A percentile compares a stretch with the other conserved stretches of the same genome.
Evolutionary conservation across 2,329 filamentous ascomycete species (phyloP).

Genomic region (Phoma sp.): DNA sequence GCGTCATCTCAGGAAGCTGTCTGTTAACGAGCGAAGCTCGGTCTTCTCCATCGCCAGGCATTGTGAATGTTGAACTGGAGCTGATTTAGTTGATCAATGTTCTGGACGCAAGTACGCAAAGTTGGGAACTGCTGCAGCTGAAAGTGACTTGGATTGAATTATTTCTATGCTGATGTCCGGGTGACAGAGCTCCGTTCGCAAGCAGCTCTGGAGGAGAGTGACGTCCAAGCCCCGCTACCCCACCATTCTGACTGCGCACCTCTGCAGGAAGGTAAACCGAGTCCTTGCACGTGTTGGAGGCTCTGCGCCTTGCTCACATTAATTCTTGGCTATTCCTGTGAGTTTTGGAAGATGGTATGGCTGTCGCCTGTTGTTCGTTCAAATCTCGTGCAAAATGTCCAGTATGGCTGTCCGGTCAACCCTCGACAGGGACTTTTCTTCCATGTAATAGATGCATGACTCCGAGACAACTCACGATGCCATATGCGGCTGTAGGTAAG

Average conservation of each 20-base stretch:
- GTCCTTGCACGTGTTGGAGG: background rate
- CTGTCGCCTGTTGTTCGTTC: no score
- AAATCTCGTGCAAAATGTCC: no score
- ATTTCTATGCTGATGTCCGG: conserved; percentile 13
- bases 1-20: conserved; percentile 57
- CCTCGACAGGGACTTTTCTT: no score
- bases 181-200: conserved; percentile 14
- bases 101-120: background rate
- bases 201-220: conserved; percentile 8
- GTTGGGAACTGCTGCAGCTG: background rate
- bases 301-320: no score
- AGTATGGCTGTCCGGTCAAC: no score
- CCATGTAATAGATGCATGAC: no score
- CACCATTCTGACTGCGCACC: background rate
- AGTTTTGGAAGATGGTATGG: no score
- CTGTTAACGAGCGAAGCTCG: conserved; percentile 54
- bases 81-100: no score
- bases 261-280: conserved; percentile 9
- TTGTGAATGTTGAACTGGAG: conserved; percentile 18
- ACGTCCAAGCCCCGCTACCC: conserved; percentile 13
- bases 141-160: background rate
- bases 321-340: no score
- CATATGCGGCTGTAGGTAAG: background rate
- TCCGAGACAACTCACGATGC: no score
- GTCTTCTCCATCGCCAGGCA: conserved; percentile 47